These are phyloP conservation scores for Begonia loranthoides DNA, from an alignment of 306 rosid species.

Conservation along the genomic window DNA sequence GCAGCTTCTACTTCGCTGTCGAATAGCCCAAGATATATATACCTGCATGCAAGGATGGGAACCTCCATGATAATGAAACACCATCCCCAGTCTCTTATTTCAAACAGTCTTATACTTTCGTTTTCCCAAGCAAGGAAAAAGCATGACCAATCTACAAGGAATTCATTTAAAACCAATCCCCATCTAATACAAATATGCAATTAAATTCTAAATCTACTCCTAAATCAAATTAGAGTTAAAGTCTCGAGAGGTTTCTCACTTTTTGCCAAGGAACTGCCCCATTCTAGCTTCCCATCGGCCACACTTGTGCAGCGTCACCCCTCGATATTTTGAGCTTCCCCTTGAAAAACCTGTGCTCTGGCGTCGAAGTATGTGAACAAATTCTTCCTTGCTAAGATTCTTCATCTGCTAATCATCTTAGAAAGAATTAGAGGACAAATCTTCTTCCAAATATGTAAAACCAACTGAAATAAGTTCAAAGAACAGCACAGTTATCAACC, in stretches of 20 bases:
- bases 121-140: conserved; percentile 42
- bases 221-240: conserved; percentile 5
- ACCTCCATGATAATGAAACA: conserved; percentile 66
- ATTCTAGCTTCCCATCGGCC: conserved; percentile 99
- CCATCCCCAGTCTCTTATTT: conserved; percentile 56
- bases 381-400: conserved; percentile 82
- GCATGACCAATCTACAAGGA: conserved; percentile 25
- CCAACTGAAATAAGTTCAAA: conserved; percentile 3
- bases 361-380: conserved; percentile 90
- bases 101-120: conserved; percentile 41
- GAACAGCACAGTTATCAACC: conserved; percentile 28
- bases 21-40: conserved; percentile 99
- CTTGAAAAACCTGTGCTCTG: conserved; percentile 96
- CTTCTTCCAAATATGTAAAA: background rate
- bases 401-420: conserved; percentile 41
- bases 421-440: background rate
- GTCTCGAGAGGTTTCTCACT: conserved; percentile 54
- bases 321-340: conserved; percentile 92
- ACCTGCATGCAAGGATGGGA: conserved; percentile 97
- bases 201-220: conserved; percentile 9
- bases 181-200: conserved; percentile 11
- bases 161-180: conserved; percentile 24
- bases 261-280: conserved; percentile 99
- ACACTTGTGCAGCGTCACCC: conserved; percentile 97
- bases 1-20: conserved; percentile 99